phyloP scores from a whole-genome alignment of 2,329 filamentous ascomycete genomes.

The Rhexocercosporidium sp. region DNA sequence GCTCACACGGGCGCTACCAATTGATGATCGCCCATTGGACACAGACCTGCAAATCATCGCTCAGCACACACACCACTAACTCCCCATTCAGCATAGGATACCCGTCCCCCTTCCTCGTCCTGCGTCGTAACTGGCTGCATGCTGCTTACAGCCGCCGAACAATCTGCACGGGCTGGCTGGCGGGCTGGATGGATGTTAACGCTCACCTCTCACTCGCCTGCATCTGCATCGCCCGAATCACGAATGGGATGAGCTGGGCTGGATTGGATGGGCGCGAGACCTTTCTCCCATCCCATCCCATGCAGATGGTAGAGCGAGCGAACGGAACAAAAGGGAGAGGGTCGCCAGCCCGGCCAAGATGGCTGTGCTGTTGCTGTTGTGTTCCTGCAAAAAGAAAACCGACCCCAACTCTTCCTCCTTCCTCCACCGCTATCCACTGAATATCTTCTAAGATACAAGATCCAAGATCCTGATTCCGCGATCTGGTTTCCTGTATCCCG shows the following conservation, averaged over 20 bases:
- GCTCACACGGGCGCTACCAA: conserved; percentile 3
- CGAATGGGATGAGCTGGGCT: not conserved
- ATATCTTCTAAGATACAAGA: not conserved
- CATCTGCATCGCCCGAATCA: not conserved
- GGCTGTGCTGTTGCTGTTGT: not conserved
- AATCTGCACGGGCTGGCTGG: conserved; percentile 8
- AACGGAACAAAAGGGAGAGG: conserved; percentile 5
- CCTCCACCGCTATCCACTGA: not conserved
- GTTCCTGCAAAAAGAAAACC: conserved; percentile 3
- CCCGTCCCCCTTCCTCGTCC: not conserved
- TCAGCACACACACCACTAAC: not conserved
- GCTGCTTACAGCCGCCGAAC: conserved; percentile 14
- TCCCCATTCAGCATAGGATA: conserved; percentile 1
- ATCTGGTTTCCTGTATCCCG: not conserved
- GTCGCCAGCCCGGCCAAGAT: not conserved
- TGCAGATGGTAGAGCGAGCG: no score
- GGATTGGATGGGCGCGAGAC: not conserved
- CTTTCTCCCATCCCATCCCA: no score
- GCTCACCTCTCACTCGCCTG: conserved; percentile 2
- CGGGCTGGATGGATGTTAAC: not conserved
- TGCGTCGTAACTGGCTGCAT: not conserved
- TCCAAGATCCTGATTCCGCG: not conserved
- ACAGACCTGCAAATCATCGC: not conserved
- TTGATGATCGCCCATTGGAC: not conserved
- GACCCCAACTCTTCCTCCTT: not conserved